Evolutionary conservation across 352 stramenopile species (phyloP).

Genomic region (Paralagenidium karlingii): DNA sequence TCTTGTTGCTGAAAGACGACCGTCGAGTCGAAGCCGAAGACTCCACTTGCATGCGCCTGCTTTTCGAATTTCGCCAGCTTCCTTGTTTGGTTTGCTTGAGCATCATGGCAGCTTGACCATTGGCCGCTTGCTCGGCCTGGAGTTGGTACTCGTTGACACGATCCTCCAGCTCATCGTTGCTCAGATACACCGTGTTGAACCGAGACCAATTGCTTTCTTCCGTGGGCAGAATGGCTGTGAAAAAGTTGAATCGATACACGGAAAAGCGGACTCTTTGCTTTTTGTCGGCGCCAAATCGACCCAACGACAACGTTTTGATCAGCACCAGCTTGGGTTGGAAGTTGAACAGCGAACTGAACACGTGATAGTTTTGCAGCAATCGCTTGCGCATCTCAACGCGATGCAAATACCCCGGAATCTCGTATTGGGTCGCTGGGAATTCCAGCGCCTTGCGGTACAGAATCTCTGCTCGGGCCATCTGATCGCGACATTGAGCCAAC

Average conservation of each 20-base stretch:
- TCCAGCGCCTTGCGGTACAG: conserved; percentile 34
- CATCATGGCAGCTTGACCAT: too few relatives aligned
- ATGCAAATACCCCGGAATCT: conserved; percentile 40
- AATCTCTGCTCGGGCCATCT: conserved; percentile 28
- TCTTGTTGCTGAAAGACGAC: too few relatives aligned
- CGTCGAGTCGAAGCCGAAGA: too few relatives aligned
- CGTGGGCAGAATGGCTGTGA: conserved; percentile 18
- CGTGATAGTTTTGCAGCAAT: conserved; percentile 55
- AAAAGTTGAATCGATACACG: conserved; percentile 46
- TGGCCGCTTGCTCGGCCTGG: too few relatives aligned
- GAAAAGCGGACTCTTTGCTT: conserved; percentile 32
- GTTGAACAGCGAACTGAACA: conserved; percentile 58
- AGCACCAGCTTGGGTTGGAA: conserved; percentile 34
- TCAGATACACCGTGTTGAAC: conserved; percentile 47
- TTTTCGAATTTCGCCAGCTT: too few relatives aligned
- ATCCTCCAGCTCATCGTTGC: conserved; percentile 29
- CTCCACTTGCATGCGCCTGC: too few relatives aligned
- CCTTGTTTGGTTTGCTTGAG: too few relatives aligned
- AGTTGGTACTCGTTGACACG: too few relatives aligned
- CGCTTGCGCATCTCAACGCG: conserved; percentile 41
- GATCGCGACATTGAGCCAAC: conserved; percentile 27
- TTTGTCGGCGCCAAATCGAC: conserved; percentile 42
- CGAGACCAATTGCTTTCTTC: conserved; percentile 13
- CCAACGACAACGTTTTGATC: conserved; percentile 22
- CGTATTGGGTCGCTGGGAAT: conserved; percentile 25